These are phyloP conservation scores for Pseudotsuga menziesii DNA, from an alignment of 75 land plant genomes.

Conservation along the genomic window DNA sequence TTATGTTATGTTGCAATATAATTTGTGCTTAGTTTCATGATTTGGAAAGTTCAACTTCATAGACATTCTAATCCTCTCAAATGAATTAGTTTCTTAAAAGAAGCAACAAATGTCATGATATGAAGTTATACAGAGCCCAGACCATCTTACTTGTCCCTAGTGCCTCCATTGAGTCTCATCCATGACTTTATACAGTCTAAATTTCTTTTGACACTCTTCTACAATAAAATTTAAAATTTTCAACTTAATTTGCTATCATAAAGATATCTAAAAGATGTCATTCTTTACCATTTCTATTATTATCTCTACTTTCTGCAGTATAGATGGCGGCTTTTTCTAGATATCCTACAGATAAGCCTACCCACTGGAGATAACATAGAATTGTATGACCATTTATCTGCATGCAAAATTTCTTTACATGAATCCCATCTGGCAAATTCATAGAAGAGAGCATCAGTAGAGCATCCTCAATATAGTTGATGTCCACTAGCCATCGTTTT, in stretches of 20 bases:
- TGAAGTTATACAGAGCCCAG: neutral
- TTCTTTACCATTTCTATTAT: neutral
- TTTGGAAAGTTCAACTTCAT: too few relatives aligned
- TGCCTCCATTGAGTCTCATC: neutral
- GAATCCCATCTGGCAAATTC: conserved; percentile 95
- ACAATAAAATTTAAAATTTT: neutral
- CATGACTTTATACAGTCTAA: neutral
- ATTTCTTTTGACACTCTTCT: neutral
- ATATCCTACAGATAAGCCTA: neutral
- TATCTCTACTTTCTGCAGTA: neutral
- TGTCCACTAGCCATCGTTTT: conserved; percentile 91
- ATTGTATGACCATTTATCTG: neutral
- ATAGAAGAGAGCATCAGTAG: conserved; percentile 95
- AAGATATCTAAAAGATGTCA: neutral
- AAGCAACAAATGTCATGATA: neutral
- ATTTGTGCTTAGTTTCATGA: too few relatives aligned
- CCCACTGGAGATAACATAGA: neutral
- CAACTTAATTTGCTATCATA: neutral
- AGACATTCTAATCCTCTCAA: too few relatives aligned
- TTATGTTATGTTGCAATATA: too few relatives aligned
- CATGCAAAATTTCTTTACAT: conserved; percentile 39
- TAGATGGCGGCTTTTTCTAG: neutral
- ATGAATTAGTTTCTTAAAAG: neutral
- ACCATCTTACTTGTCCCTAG: neutral
- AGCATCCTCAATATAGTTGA: conserved; percentile 82